Evolutionary conservation across 306 rosid species (phyloP).

Genomic region (Luffa acutangula): DNA sequence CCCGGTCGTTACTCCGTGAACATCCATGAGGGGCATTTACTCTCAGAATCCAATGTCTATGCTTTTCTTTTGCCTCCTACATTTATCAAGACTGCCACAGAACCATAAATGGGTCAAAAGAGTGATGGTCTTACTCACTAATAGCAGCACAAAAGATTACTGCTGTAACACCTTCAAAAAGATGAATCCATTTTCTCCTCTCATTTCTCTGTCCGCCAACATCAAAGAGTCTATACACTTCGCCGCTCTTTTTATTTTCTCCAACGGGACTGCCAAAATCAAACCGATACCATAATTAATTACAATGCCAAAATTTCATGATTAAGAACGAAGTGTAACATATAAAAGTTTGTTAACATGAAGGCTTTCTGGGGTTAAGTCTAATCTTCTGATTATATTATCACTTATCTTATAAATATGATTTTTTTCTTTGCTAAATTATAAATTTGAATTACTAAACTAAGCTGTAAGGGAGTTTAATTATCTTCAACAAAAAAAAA

Average conservation of each 20-base stretch:
- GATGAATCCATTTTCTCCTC: conserved; percentile 99
- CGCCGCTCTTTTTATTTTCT: conserved; percentile 93
- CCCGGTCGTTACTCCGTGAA: not conserved
- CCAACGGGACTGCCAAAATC: conserved; percentile 84
- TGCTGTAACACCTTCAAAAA: conserved; percentile 96
- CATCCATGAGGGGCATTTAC: not conserved
- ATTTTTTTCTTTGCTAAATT: too few species aligned
- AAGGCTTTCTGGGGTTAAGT: not conserved
- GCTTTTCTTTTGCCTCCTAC: not conserved
- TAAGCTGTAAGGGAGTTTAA: not conserved
- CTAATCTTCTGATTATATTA: not conserved
- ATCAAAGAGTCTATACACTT: conserved; percentile 91
- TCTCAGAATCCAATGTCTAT: not conserved
- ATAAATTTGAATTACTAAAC: not conserved
- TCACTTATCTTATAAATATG: not conserved
- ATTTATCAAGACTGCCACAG: conserved; percentile 1
- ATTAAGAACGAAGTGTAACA: not conserved
- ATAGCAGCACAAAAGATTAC: conserved; percentile 96
- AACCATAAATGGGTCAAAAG: conserved; percentile 3
- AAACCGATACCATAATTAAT: conserved; percentile 17
- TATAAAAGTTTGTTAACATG: not conserved
- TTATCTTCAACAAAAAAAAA: not conserved
- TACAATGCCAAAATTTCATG: not conserved
- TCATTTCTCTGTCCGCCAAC: conserved; percentile 99
- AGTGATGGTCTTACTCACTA: conserved; percentile 71